Evolutionary conservation across 1,284 basidiomycete genomes (phyloP), one percentile per base, ranked within the genome.

Genomic region (Puccinia novopanici): DNA sequence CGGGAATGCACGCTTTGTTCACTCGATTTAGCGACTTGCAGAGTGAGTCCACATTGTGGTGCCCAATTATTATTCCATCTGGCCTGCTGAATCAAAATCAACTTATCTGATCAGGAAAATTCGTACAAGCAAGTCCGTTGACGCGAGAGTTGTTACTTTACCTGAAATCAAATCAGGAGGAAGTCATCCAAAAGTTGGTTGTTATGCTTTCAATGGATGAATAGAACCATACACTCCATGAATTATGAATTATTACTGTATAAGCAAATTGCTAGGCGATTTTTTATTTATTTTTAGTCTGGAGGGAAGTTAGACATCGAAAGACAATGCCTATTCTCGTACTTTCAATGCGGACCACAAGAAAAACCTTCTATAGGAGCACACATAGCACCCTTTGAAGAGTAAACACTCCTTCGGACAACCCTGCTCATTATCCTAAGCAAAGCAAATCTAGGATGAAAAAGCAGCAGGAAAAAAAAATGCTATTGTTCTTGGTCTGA

Each of bases 91-190:
- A 30, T 30, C n/a, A 9, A 68, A 22, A 59, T 59, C 30, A 12
- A 65, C 15, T 50, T 68, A 42, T 68, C 24, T 50, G 22, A 42
- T 48, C 24, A 68, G 65, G 24, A 37, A 68, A 68, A 40, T 48
- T 24, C 17, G 22, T 48, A 15, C 19, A 30, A 68, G 22, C 34
- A 30, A 45, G 65, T 40, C 40, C 40, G 40, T 68, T 68, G 40
- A n/a, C 40, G 34, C 40, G 65, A 4, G 65, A 68, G 17, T 24
- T 68, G 40, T 40, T 45, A 37, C 24, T 22, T 50, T 24, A 68
- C 40, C 65, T 68, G n/a, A 24, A 68, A 48, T 48, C 24, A 12
- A 48, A 24, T 8, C 40, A 10, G n/a, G 45, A 68, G 19, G 40
- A 48, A 45, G 10, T 67, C 12, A 15, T 42, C 24, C 63, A 67